phyloP scores from a whole-genome alignment of 345 rosid species.

The Tarenaya hassleriana region DNA sequence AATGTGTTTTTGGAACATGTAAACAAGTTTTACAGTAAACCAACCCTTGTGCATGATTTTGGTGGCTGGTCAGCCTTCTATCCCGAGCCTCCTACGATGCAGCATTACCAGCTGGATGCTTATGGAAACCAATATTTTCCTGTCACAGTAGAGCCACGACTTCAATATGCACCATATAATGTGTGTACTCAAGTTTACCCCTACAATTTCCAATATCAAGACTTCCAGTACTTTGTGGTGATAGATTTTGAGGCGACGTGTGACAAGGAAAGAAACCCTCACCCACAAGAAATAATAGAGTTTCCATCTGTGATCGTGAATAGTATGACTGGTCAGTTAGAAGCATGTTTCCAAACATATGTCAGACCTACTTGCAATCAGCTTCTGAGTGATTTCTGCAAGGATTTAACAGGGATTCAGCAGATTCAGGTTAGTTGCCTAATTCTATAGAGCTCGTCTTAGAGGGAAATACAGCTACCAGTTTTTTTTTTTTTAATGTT shows the following conservation, averaged over 20 bases:
- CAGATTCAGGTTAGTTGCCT: conserved; percentile 44
- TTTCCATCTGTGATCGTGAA: conserved; percentile 47
- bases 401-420: conserved; percentile 49
- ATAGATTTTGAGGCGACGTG: conserved; percentile 59
- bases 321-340: conserved; percentile 39
- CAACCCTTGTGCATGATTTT: conserved; percentile 34
- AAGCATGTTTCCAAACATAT: conserved; percentile 43
- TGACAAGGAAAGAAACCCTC: conserved; percentile 38
- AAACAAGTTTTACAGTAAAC: conserved; percentile 36
- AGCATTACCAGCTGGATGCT: conserved; percentile 34
- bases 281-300: conserved; percentile 53
- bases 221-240: conserved; percentile 46
- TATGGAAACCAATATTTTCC: conserved; percentile 39
- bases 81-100: conserved; percentile 38
- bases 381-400: conserved; percentile 43
- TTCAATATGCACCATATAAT: conserved; percentile 37
- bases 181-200: conserved; percentile 34
- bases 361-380: conserved; percentile 48
- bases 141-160: conserved; percentile 34
- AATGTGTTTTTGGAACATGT: too few species aligned
- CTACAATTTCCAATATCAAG: conserved; percentile 40
- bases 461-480: too few species aligned
- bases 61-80: conserved; percentile 37
- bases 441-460: too few species aligned
- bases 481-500: too few species aligned